Conservation (phyloP, 148 eudicot species). For the Rhododendron simsii region DNA sequence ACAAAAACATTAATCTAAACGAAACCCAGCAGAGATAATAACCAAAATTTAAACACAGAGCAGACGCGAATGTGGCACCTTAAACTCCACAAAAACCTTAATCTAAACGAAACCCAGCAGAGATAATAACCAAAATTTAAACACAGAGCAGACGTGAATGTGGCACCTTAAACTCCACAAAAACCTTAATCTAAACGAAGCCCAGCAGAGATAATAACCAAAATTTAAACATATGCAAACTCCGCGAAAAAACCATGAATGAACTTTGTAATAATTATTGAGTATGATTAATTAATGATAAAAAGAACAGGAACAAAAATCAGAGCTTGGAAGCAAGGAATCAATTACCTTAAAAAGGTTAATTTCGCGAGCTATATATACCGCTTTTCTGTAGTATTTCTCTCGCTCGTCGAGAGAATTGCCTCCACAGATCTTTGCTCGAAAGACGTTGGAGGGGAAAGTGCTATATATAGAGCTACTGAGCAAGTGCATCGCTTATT, state of each 20-base stretch:
- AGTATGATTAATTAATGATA: neutral
- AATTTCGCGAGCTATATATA: neutral
- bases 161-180: neutral
- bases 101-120: no score
- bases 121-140: no score
- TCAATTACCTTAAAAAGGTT: neutral
- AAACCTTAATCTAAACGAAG: neutral
- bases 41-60: neutral
- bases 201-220: neutral
- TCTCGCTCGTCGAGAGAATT: neutral
- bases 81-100: no score
- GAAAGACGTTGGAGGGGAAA: neutral
- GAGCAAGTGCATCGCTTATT: neutral
- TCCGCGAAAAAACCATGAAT: neutral
- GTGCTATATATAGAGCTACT: neutral
- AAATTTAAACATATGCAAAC: neutral
- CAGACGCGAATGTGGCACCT: no score
- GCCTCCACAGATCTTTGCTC: neutral
- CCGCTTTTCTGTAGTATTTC: neutral
- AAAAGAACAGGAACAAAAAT: neutral
- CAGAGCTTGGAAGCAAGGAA: neutral
- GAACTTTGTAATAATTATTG: neutral
- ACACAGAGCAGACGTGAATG: neutral
- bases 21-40: neutral
- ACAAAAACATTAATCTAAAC: neutral